A percentile compares a stretch with the other conserved stretches of the same genome.
Conservation (phyloP, 768 basidiomycete species). For the Mycena chlorophos region DNA sequence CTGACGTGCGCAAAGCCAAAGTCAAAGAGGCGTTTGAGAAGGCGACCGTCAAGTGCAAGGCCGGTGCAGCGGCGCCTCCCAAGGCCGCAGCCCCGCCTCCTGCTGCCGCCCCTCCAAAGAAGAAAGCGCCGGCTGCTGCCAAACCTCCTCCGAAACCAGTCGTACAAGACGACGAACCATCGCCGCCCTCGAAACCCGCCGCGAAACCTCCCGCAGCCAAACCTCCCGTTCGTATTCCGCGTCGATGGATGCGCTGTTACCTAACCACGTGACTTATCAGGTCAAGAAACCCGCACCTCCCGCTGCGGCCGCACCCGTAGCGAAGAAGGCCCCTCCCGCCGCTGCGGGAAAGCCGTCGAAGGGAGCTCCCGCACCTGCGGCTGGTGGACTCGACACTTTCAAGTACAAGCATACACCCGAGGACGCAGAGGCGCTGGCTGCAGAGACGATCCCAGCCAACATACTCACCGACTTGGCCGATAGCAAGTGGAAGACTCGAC, state of each 20-base stretch:
- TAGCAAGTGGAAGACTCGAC: slow-evolving; percentile 88
- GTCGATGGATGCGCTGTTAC: background rate
- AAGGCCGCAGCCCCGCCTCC: slow-evolving; percentile 37
- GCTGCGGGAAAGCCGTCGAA: slow-evolving; percentile 46
- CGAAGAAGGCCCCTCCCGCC: slow-evolving; percentile 48
- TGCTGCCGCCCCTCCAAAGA: slow-evolving; percentile 31
- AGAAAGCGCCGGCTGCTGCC: slow-evolving; percentile 34
- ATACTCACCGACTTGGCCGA: slow-evolving; percentile 78
- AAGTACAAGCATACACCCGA: slow-evolving; percentile 91
- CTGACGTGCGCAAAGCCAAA: slow-evolving; percentile 86
- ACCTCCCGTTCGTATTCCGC: slow-evolving; percentile 29
- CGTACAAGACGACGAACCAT: slow-evolving; percentile 32
- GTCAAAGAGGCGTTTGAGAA: slow-evolving; percentile 93
- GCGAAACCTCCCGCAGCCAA: slow-evolving; percentile 49
- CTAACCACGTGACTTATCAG: slow-evolving; percentile 28
- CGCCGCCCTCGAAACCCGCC: slow-evolving; percentile 36
- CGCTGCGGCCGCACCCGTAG: slow-evolving; percentile 33
- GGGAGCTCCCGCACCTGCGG: slow-evolving; percentile 45
- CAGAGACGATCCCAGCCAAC: slow-evolving; percentile 67
- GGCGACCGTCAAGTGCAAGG: slow-evolving; percentile 88
- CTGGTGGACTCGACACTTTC: slow-evolving; percentile 72
- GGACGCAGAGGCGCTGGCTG: slow-evolving; percentile 82
- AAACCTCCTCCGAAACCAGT: slow-evolving; percentile 24
- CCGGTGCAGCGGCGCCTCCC: slow-evolving; percentile 54
- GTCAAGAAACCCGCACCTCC: slow-evolving; percentile 53